phyloP scores from a whole-genome alignment of 2,329 filamentous ascomycete genomes.

The Aureobasidium sp. region DNA sequence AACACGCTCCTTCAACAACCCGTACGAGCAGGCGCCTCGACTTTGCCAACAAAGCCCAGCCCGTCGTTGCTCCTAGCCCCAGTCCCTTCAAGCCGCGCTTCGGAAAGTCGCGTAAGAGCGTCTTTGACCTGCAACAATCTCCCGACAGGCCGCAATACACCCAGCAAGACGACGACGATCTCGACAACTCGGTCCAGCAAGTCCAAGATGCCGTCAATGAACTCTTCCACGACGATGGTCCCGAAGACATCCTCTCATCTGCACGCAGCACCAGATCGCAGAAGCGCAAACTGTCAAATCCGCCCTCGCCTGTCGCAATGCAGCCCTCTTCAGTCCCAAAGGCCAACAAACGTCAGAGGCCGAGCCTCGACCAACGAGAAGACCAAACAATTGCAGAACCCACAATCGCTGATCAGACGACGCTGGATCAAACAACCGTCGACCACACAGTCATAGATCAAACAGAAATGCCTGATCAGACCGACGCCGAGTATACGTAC shows the following conservation, averaged over 20 bases:
- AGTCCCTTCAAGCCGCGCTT: constrained; percentile 28
- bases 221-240: neutral
- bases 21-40: constrained; percentile 26
- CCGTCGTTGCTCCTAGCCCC: constrained; percentile 10
- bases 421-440: constrained; percentile 17
- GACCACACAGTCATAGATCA: neutral
- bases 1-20: neutral
- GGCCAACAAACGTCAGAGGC: constrained; percentile 3
- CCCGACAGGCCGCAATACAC: neutral
- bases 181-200: constrained; percentile 13
- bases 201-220: constrained; percentile 14
- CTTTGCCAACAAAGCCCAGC: constrained; percentile 24
- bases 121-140: constrained; percentile 15
- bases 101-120: constrained; percentile 18
- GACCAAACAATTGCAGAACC: neutral
- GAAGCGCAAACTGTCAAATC: constrained; percentile 14
- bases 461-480: constrained; percentile 18
- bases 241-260: neutral
- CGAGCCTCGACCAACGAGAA: neutral
- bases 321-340: neutral
- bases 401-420: neutral
- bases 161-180: constrained; percentile 10
- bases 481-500: constrained; percentile 17
- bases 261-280: constrained; percentile 11
- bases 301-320: neutral